phyloP scores from a whole-genome alignment of 148 eudicot species.

The Tetragonia tetragonoides region DNA sequence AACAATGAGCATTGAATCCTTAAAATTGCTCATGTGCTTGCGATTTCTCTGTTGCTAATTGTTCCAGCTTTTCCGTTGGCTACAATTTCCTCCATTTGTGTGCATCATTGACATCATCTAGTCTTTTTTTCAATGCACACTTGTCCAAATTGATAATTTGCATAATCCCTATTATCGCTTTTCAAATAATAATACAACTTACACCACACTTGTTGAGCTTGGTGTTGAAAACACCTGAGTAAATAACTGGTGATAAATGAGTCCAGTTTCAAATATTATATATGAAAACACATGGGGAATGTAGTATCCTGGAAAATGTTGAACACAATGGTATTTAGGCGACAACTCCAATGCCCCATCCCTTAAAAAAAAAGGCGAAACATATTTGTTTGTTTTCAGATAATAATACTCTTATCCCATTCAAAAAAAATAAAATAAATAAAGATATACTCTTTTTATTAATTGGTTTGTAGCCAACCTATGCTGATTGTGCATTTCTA shows the following conservation, averaged over 20 bases:
- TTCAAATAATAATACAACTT: neutral
- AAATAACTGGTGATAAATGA: neutral
- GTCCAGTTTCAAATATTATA: too few species aligned
- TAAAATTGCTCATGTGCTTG: neutral
- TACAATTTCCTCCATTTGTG: neutral
- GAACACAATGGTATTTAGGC: neutral
- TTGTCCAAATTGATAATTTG: neutral
- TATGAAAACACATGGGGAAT: neutral
- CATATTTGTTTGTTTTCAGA: too few species aligned
- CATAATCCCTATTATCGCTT: neutral
- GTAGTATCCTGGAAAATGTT: neutral
- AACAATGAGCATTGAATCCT: neutral
- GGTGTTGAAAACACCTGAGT: neutral
- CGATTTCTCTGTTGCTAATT: neutral
- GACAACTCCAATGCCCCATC: neutral
- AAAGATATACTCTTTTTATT: neutral
- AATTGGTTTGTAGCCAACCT: neutral
- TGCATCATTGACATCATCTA: neutral
- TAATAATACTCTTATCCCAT: neutral
- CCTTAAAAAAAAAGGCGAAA: too few species aligned
- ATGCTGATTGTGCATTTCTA: neutral
- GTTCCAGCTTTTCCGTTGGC: neutral
- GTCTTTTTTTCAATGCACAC: neutral
- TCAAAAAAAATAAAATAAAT: neutral
- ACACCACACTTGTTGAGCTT: neutral